Evolutionary conservation across 2,329 filamentous ascomycete genomes (phyloP).

Genomic region (Cyphellophora europaea): DNA sequence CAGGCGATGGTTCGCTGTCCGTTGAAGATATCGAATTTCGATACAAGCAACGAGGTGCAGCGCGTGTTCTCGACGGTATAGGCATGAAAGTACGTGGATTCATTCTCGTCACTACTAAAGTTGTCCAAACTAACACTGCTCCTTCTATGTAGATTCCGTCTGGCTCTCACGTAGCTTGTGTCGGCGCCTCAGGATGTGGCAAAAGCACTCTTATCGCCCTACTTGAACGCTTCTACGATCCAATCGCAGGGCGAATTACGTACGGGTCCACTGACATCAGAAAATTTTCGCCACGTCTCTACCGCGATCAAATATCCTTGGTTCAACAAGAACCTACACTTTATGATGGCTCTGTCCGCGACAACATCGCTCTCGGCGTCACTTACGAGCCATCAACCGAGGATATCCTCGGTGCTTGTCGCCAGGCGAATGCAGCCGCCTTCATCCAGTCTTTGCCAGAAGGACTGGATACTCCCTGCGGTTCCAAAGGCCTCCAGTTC

Average conservation of each 20-base stretch:
- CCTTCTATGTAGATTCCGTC: conserved; percentile 17
- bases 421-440: conserved; percentile 40
- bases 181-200: conserved; percentile 87
- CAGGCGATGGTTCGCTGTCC: no score
- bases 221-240: conserved; percentile 88
- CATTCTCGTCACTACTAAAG: no score
- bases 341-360: conserved; percentile 80
- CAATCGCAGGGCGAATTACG: conserved; percentile 64
- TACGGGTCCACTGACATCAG: conserved; percentile 76
- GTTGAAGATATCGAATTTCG: conserved; percentile 71
- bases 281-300: conserved; percentile 70
- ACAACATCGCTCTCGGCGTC: conserved; percentile 78
- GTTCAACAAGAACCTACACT: conserved; percentile 89
- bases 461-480: conserved; percentile 43
- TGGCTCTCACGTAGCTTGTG: conserved; percentile 50
- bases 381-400: conserved; percentile 56
- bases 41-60: conserved; percentile 86
- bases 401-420: conserved; percentile 65
- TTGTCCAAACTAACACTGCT: no score
- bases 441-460: conserved; percentile 39
- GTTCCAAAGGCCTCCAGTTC: conserved; percentile 40
- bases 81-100: conserved; percentile 70
- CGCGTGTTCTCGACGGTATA: conserved; percentile 79
- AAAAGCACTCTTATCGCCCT: conserved; percentile 89
- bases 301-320: conserved; percentile 71